Percentiles rank a stretch among this genome's conserved stretches.
Evolutionary conservation across 1,284 basidiomycete species (phyloP).

Genomic region (Cryptococcus sp.): DNA sequence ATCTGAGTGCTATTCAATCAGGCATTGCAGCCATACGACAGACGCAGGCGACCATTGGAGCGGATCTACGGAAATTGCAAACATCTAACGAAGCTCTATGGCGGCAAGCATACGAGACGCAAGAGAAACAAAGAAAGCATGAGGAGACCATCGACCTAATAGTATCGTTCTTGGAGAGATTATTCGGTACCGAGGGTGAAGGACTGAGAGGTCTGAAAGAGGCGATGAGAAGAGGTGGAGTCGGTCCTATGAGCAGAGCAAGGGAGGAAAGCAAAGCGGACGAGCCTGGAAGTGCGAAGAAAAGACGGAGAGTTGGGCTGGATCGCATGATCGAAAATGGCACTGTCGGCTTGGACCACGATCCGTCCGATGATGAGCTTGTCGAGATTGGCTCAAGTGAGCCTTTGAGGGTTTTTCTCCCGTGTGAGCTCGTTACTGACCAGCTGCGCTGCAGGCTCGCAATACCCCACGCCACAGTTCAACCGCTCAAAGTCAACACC

Average conservation of each 20-base stretch:
- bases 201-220: slow-evolving; percentile 47
- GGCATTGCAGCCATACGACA: slow-evolving; percentile 87
- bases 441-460: slow-evolving; percentile 1
- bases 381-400: slow-evolving; percentile 41
- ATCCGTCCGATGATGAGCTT: slow-evolving; percentile 24
- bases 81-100: slow-evolving; percentile 84
- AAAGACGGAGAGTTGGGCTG: slow-evolving; percentile 41
- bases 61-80: slow-evolving; percentile 85
- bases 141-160: slow-evolving; percentile 98
- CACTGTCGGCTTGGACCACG: slow-evolving; percentile 16
- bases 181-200: slow-evolving; percentile 68
- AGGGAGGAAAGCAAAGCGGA: slow-evolving; percentile 32
- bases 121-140: slow-evolving; percentile 81
- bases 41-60: slow-evolving; percentile 85
- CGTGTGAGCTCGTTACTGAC: no score
- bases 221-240: slow-evolving; percentile 39
- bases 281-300: slow-evolving; percentile 28
- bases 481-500: slow-evolving; percentile 13
- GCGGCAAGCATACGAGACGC: slow-evolving; percentile 81
- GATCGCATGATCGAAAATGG: slow-evolving; percentile 49
- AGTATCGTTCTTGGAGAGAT: slow-evolving; percentile 87
- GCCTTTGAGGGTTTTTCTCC: slow-evolving; percentile 6
- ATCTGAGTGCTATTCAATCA: slow-evolving; percentile 53
- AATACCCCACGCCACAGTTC: slow-evolving; percentile 13
- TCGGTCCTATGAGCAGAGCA: slow-evolving; percentile 14